Conservation (phyloP, 2,329 filamentous ascomycete species). For the Clathrospora elynae region DNA sequence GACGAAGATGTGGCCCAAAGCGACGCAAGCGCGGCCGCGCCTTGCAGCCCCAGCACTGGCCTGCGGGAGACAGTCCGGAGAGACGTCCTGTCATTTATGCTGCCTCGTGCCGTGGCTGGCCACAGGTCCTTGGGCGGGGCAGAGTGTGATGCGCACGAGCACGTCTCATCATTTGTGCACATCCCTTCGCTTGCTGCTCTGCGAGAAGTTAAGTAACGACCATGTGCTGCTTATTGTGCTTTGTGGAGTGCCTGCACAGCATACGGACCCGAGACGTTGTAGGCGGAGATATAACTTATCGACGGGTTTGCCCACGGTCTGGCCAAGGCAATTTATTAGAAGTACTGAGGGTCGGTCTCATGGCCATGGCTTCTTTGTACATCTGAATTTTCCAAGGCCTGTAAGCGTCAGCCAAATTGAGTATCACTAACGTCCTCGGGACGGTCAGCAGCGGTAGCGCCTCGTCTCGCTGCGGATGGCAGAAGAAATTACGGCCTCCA, state of each 20-base stretch:
- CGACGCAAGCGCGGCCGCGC: constrained; percentile 30
- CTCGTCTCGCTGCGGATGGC: constrained; percentile 13
- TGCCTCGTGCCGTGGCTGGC: constrained; percentile 12
- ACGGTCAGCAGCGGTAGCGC: constrained; percentile 20
- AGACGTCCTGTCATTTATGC: constrained; percentile 22
- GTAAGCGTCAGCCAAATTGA: background rate
- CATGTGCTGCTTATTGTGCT: constrained; percentile 10
- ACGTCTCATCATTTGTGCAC: constrained; percentile 24
- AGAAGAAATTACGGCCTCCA: constrained; percentile 12
- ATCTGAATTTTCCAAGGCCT: too few relatives aligned
- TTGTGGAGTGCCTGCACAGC: constrained; percentile 11
- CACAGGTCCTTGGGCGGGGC: constrained; percentile 11
- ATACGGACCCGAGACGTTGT: constrained; percentile 7
- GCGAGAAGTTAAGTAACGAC: constrained; percentile 4
- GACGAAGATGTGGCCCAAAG: constrained; percentile 21
- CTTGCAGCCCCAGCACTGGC: constrained; percentile 23
- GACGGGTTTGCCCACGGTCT: too few relatives aligned
- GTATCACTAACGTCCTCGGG: constrained; percentile 17
- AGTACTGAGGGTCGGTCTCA: too few relatives aligned
- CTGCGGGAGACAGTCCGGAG: constrained; percentile 26
- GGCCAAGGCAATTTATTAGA: too few relatives aligned
- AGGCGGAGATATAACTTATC: too few relatives aligned
- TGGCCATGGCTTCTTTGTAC: too few relatives aligned
- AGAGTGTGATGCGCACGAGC: constrained; percentile 21
- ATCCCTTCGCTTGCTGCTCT: constrained; percentile 22